These are phyloP conservation scores for Geum urbanum DNA, from an alignment of 306 rosid species.

Conservation along the genomic window DNA sequence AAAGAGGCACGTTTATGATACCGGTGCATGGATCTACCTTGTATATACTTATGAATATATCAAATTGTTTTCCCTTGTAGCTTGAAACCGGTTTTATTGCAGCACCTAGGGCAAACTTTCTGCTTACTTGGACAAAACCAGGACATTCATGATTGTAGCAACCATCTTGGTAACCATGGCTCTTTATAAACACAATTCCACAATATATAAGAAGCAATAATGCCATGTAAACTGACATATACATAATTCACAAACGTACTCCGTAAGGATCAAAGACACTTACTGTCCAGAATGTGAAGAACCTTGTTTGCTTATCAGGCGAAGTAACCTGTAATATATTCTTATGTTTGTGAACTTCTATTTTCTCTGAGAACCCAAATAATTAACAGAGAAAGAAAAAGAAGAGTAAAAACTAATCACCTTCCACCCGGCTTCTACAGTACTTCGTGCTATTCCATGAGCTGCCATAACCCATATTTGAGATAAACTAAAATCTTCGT, in stretches of 20 bases:
- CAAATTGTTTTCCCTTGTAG: conserved; percentile 13
- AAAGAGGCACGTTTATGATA: background rate
- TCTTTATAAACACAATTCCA: background rate
- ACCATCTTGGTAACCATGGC: conserved; percentile 17
- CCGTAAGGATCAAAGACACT: conserved; percentile 7
- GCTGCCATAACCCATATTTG: conserved; percentile 23
- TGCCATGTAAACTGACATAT: background rate
- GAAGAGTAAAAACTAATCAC: background rate
- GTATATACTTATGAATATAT: background rate
- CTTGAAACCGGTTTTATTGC: conserved; percentile 9
- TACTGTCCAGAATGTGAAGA: conserved; percentile 30
- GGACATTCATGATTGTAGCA: conserved; percentile 25
- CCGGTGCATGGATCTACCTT: conserved; percentile 4
- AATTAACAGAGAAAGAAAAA: background rate
- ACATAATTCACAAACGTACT: background rate
- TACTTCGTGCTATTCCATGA: background rate
- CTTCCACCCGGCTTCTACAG: conserved; percentile 26
- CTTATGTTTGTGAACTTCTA: background rate
- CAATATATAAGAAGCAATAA: background rate
- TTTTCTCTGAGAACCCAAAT: background rate
- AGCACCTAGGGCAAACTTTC: conserved; percentile 6
- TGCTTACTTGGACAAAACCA: conserved; percentile 26
- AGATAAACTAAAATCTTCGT: conserved; percentile 1
- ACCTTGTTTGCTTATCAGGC: background rate
- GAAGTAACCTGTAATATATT: background rate